phyloP scores from a whole-genome alignment of 164 flowering plant genomes.

The Platanus orientalis region DNA sequence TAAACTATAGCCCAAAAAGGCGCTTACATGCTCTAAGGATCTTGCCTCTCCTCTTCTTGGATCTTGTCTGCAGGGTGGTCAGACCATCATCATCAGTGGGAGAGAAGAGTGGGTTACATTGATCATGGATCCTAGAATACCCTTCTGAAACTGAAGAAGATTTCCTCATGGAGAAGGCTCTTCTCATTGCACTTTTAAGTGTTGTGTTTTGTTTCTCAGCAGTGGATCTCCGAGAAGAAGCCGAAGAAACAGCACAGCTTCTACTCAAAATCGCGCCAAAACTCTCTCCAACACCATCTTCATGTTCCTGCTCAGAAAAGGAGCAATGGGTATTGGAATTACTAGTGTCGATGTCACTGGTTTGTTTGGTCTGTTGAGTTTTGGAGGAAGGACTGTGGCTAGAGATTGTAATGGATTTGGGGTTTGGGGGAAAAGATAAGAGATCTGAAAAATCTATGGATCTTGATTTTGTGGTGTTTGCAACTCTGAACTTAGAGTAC shows the following conservation, averaged over 20 bases:
- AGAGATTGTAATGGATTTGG: conserved; percentile 7
- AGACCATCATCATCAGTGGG: conserved; percentile 16
- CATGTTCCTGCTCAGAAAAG: conserved; percentile 10
- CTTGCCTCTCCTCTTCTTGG: conserved; percentile 33
- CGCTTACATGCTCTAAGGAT: conserved; percentile 52
- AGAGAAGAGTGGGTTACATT: conserved; percentile 26
- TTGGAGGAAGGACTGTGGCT: conserved; percentile 2
- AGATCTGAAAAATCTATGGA: conserved; percentile 47
- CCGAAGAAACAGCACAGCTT: conserved; percentile 34
- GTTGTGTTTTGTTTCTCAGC: conserved; percentile 15
- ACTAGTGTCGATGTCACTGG: background rate
- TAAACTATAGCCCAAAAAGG: conserved; percentile 36
- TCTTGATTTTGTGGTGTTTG: conserved; percentile 28
- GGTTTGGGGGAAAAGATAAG: conserved; percentile 13
- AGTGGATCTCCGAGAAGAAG: conserved; percentile 21
- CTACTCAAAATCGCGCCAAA: conserved; percentile 27
- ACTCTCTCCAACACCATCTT: conserved; percentile 16
- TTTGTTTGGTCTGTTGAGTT: conserved; percentile 10
- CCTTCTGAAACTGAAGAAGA: conserved; percentile 55
- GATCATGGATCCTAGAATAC: conserved; percentile 62
- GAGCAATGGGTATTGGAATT: background rate
- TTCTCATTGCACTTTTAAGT: conserved; percentile 29
- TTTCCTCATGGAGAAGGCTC: conserved; percentile 52
- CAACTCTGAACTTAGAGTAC: conserved; percentile 40
- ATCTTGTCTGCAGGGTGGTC: conserved; percentile 22